Base-by-base conservation (phyloP, 2,329 filamentous ascomycete species). In the Aspergillus floridensis region DNA sequence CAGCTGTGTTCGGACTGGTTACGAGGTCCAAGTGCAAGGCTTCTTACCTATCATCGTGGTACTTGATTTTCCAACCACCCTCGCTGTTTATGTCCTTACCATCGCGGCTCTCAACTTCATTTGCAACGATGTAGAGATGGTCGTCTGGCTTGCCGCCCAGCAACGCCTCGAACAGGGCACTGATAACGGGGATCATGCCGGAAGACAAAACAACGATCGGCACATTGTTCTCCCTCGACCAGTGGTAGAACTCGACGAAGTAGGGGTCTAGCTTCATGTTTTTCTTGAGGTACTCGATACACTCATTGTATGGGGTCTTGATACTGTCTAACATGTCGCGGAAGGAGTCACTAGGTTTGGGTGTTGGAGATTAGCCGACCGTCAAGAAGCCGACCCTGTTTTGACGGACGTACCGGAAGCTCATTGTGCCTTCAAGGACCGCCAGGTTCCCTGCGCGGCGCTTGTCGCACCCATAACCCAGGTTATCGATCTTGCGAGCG, bases 111-210 rank as follows among this genome's bases (percentile, higher is more conserved):
- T 80, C 82, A 10, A 93, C 91, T 65, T 92, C 81, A 77, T 98
- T 99, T 79, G 90, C 91, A 63, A 98, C 88, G 71, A 99, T 95
- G 77, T 95, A 88, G 72, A 98, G 89, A 71, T 93, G 72, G 57
- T 64, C 68, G 51, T 86, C 82, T 35, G 87, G 85, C 66, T 89
- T 88, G 31, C 89, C 87, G n/a, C 93, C 93, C 3, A 98, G 82
- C 53, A 96, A 83, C 67, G 90, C 87, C 63, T 88, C 84, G 60
- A 99, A 82, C 65, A 98, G 82, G 16, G 90, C 91, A 62, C 88
- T 86, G 74, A 99, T 97, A 68, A 98, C 86, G 41, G 93, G 93
- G 68, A 87, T 84, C 95, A 99, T 98, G 64, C 95, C 95, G 49
- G 90, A 91, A 63, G 90, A 95, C 35, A 99, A 82, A 22, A 99